Conservation (phyloP, 139 green algal species). For the Chlamydomonas schloesseri region DNA sequence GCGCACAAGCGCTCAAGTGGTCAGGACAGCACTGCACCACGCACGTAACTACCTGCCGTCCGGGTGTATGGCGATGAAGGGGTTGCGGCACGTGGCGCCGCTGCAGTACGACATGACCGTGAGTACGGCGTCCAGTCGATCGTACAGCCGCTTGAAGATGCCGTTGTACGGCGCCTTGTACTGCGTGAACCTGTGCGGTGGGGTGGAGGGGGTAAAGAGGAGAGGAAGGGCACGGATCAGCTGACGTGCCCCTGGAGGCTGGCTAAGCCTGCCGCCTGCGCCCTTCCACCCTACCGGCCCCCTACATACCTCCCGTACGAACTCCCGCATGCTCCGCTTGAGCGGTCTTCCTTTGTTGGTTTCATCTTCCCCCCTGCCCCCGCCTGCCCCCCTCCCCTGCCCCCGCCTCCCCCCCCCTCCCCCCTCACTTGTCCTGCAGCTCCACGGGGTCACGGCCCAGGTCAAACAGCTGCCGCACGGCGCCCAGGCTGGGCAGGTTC, state of each 20-base stretch:
- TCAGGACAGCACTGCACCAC: no score
- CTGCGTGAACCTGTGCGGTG: not conserved
- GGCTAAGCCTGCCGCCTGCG: no score
- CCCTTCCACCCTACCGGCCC: no score
- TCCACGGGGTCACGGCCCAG: constrained; percentile 21
- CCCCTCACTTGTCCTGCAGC: constrained; percentile 3
- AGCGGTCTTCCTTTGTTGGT: no score
- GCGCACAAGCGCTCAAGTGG: no score
- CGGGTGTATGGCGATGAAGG: not conserved
- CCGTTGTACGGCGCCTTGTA: not conserved
- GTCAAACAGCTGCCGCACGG: constrained; percentile 31
- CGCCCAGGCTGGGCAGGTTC: not conserved
- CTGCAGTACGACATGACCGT: constrained; percentile 10
- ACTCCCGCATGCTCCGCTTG: no score
- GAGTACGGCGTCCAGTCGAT: constrained; percentile 22
- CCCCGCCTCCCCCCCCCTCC: not conserved
- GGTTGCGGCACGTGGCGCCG: not conserved
- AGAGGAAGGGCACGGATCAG: no score
- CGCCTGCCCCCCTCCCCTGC: not conserved
- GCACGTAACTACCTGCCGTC: not conserved
- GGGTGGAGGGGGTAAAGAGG: not conserved
- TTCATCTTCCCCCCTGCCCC: no score
- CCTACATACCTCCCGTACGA: no score
- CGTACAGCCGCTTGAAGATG: not conserved
- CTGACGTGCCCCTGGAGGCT: no score